Base-by-base conservation (phyloP, 2,329 filamentous ascomycete genomes). In the Metarhizium rileyi region DNA sequence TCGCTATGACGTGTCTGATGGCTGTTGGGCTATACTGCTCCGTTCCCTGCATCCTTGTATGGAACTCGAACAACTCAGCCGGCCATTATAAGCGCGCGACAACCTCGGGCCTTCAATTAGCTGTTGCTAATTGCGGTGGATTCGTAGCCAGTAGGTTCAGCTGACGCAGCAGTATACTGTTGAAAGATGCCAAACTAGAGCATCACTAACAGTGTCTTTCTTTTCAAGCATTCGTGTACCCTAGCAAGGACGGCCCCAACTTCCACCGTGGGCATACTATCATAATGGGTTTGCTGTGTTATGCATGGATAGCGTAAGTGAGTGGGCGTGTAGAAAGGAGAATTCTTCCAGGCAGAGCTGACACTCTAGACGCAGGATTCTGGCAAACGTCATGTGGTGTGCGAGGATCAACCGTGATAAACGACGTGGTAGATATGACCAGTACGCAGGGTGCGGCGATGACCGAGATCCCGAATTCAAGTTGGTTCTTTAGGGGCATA, bases 1-100 rank as follows among this genome's bases (percentile, higher is more conserved):
- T 84, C 56, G 80, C 72, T 36, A 84, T 84, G 78, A 84, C 81
- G 0, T 83, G 82, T 57, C 66, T 86, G 48, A 83, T 84, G 79
- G 78, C 81, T 1, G 77, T 75, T 0, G 82, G 82, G 9, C 71
- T 84, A 59, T 86, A 84, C 59, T 71, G 73, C 43, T 78, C 76
- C 40, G 79, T 84, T 0, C 81, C 82, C 0, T 77, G 75, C 18
- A 75, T 84, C 3, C 66, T 86, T 9, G 81, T 76, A 1, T 86
- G 82, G 81, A 77, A 81, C 53, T 77, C 78, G 2, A 85, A 85
- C 59, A 86, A 86, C 60, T 81, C 76, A 0, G 80, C 81, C 0
- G 81, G 78, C 0, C 83, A 87, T 59, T 86, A 86, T 59, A 87
- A 86, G 62, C 69, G 83, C 14, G 83, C 84, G 0, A 86, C 83